Percentiles rank a stretch among this genome's conserved stretches.
Conservation (phyloP, 2,329 filamentous ascomycete genomes). For the Biscogniauxia mediterranea region DNA sequence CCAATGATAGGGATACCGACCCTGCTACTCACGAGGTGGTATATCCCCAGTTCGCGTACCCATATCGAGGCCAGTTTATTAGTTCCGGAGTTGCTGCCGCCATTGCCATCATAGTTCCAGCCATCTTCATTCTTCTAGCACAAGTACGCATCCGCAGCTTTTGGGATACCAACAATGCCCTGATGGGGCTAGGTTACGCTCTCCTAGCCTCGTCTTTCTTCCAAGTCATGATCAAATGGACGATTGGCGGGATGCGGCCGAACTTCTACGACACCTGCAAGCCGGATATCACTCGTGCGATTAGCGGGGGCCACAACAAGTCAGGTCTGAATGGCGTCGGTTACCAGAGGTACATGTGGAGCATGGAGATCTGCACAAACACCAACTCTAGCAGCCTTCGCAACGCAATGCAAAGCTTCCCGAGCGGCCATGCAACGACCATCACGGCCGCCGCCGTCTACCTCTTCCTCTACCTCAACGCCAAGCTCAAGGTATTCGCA, state of each 20-base stretch:
- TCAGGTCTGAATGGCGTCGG: slow-evolving; percentile 41
- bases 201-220: slow-evolving; percentile 60
- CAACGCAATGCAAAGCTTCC: slow-evolving; percentile 63
- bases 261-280: slow-evolving; percentile 65
- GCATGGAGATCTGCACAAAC: slow-evolving; percentile 58
- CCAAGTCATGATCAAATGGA: slow-evolving; percentile 64
- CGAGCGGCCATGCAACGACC: slow-evolving; percentile 65
- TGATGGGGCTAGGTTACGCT: slow-evolving; percentile 60
- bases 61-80: slow-evolving; percentile 60
- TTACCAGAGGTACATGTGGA: slow-evolving; percentile 61
- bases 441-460: slow-evolving; percentile 64
- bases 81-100: slow-evolving; percentile 58
- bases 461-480: slow-evolving; percentile 67
- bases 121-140: slow-evolving; percentile 53
- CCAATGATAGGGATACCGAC: slow-evolving; percentile 42
- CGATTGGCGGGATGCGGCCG: slow-evolving; percentile 62
- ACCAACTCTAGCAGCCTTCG: slow-evolving; percentile 54
- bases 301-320: not conserved
- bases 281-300: slow-evolving; percentile 47
- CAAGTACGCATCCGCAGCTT: slow-evolving; percentile 57
- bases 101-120: slow-evolving; percentile 56
- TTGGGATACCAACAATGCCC: slow-evolving; percentile 61
- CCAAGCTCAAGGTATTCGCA: slow-evolving; percentile 68
- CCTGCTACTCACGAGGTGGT: slow-evolving; percentile 57
- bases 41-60: slow-evolving; percentile 63